Conservation (phyloP, 2,329 filamentous ascomycete genomes). For the Rutstroemia sp. region DNA sequence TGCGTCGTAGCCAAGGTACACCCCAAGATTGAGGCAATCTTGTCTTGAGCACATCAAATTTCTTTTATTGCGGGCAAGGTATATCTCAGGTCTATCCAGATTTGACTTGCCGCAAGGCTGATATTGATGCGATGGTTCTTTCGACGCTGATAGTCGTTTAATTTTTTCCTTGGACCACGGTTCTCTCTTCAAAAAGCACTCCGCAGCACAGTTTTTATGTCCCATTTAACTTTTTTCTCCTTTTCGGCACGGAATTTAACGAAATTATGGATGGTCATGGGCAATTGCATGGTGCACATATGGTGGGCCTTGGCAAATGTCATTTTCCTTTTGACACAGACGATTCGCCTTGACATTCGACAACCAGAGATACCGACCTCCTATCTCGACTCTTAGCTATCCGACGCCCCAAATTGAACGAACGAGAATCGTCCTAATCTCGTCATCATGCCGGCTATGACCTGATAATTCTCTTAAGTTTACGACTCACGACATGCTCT, state of each 20-base stretch:
- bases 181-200: slow-evolving; percentile 31
- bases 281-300: slow-evolving; percentile 24
- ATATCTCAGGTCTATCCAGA: slow-evolving; percentile 43
- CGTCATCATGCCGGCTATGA: slow-evolving; percentile 31
- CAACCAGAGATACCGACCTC: slow-evolving; percentile 30
- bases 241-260: slow-evolving; percentile 30
- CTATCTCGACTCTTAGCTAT: slow-evolving; percentile 30
- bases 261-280: slow-evolving; percentile 32
- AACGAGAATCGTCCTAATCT: slow-evolving; percentile 34
- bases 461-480: slow-evolving; percentile 28
- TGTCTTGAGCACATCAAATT: slow-evolving; percentile 30
- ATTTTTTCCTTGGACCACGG: slow-evolving; percentile 18
- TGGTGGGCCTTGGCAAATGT: slow-evolving; percentile 23
- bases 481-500: slow-evolving; percentile 24
- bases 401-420: slow-evolving; percentile 29
- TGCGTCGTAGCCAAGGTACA: slow-evolving; percentile 78
- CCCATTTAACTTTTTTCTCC: slow-evolving; percentile 22
- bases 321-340: slow-evolving; percentile 27
- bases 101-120: slow-evolving; percentile 58
- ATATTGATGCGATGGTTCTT: slow-evolving; percentile 38
- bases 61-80: slow-evolving; percentile 44
- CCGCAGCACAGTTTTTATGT: slow-evolving; percentile 28
- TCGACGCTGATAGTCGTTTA: slow-evolving; percentile 23
- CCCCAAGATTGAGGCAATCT: slow-evolving; percentile 26
- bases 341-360: slow-evolving; percentile 30